These are phyloP conservation scores for Blastomyces percursus DNA, from an alignment of 2,329 filamentous ascomycete species.

Conservation along the genomic window DNA sequence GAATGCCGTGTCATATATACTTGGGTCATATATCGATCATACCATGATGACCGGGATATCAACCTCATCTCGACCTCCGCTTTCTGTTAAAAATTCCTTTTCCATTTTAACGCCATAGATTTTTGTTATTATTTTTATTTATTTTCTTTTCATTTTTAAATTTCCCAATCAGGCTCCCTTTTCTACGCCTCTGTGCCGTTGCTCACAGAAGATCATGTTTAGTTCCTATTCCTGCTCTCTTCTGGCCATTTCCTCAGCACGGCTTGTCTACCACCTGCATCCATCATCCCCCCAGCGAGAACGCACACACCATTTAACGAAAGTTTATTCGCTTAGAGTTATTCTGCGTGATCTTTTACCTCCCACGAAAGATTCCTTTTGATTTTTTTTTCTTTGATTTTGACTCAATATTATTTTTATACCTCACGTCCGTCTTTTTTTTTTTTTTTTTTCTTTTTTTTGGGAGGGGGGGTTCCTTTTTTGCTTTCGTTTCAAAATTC, in stretches of 20 bases:
- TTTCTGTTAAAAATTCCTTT: background rate
- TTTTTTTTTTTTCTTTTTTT: too few species aligned
- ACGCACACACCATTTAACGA: background rate
- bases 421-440: background rate
- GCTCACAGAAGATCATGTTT: too few species aligned
- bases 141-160: background rate
- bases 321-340: background rate
- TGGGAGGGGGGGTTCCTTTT: too few species aligned
- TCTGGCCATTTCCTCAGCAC: too few species aligned
- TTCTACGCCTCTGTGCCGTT: background rate
- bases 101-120: background rate
- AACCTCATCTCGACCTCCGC: background rate
- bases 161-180: background rate
- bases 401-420: background rate
- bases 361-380: background rate
- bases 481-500: background rate
- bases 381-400: background rate
- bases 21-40: background rate
- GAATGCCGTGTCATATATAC: too few species aligned
- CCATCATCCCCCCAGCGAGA: too few species aligned
- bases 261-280: too few species aligned
- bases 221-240: too few species aligned
- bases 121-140: background rate
- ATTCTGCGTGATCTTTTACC: background rate
- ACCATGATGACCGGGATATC: background rate